Evolutionary conservation across 1,284 basidiomycete genomes (phyloP).

Genomic region (Wolfiporia cocos): DNA sequence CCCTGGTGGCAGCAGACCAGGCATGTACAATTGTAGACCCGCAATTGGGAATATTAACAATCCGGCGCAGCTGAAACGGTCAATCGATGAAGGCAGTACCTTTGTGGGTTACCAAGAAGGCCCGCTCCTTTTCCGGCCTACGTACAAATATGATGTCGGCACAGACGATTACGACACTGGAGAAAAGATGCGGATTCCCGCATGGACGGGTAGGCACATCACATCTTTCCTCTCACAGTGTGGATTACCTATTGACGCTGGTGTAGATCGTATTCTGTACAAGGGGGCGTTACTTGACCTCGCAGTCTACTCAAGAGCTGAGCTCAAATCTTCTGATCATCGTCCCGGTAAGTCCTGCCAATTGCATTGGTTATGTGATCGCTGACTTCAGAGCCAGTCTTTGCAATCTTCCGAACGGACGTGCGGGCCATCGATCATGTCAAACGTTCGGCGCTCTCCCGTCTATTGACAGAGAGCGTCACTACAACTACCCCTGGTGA

Average conservation of each 20-base stretch:
- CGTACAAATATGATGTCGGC: slow-evolving; percentile 82
- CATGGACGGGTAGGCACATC: slow-evolving; percentile 80
- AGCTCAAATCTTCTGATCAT: slow-evolving; percentile 89
- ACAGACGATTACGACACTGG: slow-evolving; percentile 91
- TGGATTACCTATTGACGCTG: not conserved
- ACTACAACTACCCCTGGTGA: slow-evolving; percentile 54
- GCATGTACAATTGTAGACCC: slow-evolving; percentile 36
- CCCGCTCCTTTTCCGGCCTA: slow-evolving; percentile 82
- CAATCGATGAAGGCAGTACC: slow-evolving; percentile 63
- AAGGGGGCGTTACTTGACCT: slow-evolving; percentile 66
- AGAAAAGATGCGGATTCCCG: slow-evolving; percentile 94
- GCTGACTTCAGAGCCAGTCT: slow-evolving; percentile 58
- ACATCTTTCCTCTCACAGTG: not conserved
- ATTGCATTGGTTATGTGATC: not conserved
- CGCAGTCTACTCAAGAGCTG: slow-evolving; percentile 66
- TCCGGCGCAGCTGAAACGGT: slow-evolving; percentile 59
- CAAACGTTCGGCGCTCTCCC: slow-evolving; percentile 68
- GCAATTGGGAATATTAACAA: too few relatives aligned
- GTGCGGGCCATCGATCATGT: slow-evolving; percentile 75
- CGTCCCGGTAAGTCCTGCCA: slow-evolving; percentile 60
- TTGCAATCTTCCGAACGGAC: slow-evolving; percentile 74
- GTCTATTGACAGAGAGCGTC: slow-evolving; percentile 61
- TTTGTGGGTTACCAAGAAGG: slow-evolving; percentile 90
- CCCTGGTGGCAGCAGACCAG: slow-evolving; percentile 81
- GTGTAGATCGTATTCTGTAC: slow-evolving; percentile 85